A percentile compares a stretch with the other conserved stretches of the same genome.
phyloP scores from a whole-genome alignment of 1,284 basidiomycete genomes.

The Leccinum pallidistipes region DNA sequence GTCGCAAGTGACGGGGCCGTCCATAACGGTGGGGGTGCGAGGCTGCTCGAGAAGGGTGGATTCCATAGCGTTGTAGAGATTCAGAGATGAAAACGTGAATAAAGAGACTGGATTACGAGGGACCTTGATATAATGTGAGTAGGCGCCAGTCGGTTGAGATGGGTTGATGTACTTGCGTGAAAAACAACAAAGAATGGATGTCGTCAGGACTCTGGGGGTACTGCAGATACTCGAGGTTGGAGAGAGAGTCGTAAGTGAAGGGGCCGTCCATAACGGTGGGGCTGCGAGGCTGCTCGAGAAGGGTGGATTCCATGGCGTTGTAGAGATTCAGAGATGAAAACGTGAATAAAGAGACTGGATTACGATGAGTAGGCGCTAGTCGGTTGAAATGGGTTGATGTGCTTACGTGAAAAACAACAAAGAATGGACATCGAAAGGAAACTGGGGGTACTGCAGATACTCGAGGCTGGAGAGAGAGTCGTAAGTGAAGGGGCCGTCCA shows the following conservation, averaged over 20 bases:
- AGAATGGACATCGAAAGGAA: constrained; percentile 25
- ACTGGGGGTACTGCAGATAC: no score
- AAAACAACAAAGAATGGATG: no score
- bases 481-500: no score
- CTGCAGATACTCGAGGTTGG: constrained; percentile 48
- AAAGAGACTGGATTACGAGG: no score
- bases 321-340: constrained; percentile 31
- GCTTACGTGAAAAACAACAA: constrained; percentile 38
- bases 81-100: no score
- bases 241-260: constrained; percentile 60
- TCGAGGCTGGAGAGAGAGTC: no score
- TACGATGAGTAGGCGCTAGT: constrained; percentile 20
- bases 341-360: constrained; percentile 40
- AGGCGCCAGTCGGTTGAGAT: no score
- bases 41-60: constrained; percentile 50
- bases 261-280: constrained; percentile 56
- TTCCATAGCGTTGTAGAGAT: constrained; percentile 39
- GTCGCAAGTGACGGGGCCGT: constrained; percentile 57
- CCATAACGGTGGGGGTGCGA: constrained; percentile 51
- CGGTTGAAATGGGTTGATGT: constrained; percentile 1
- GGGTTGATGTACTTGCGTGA: no score
- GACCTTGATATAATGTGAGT: no score
- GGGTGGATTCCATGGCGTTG: constrained; percentile 46
- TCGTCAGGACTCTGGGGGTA: constrained; percentile 38
- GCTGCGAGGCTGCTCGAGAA: constrained; percentile 50